Percentiles rank a stretch among this genome's conserved stretches.
Evolutionary conservation across 2,329 filamentous ascomycete species (phyloP).

Genomic region (Aspergillus neotritici): DNA sequence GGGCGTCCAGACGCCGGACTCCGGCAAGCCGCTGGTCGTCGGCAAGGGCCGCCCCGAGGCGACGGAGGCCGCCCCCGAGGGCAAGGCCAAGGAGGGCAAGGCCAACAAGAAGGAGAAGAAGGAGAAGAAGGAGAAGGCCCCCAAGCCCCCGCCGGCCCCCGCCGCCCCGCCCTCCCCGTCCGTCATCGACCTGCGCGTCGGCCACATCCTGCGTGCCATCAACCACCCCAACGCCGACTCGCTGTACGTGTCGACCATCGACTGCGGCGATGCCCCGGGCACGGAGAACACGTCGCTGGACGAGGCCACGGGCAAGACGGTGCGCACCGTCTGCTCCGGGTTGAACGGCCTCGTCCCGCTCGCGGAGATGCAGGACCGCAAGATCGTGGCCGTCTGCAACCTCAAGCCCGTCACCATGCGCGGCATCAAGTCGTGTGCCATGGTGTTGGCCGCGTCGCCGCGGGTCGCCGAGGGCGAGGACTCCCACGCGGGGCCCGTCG

Average conservation of each 20-base stretch:
- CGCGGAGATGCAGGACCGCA: slow-evolving; percentile 93
- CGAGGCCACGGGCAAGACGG: slow-evolving; percentile 84
- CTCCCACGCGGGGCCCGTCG: slow-evolving; percentile 83
- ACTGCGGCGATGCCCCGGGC: slow-evolving; percentile 80
- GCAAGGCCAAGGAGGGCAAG: slow-evolving; percentile 53
- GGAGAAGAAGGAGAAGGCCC: slow-evolving; percentile 74
- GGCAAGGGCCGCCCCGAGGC: slow-evolving; percentile 33
- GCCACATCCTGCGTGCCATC: slow-evolving; percentile 93
- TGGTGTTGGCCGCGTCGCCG: slow-evolving; percentile 96
- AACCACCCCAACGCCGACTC: slow-evolving; percentile 96
- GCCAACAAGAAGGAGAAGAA: slow-evolving; percentile 51
- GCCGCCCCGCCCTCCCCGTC: slow-evolving; percentile 73
- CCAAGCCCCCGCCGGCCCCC: slow-evolving; percentile 63
- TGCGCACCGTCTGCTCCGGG: slow-evolving; percentile 93
- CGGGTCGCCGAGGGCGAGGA: slow-evolving; percentile 72
- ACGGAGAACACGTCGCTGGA: slow-evolving; percentile 71
- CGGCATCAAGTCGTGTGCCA: slow-evolving; percentile 71
- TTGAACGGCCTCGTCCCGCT: slow-evolving; percentile 88
- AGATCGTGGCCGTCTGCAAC: slow-evolving; percentile 93
- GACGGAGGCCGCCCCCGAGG: slow-evolving; percentile 46
- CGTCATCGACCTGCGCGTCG: slow-evolving; percentile 90
- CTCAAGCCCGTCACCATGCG: slow-evolving; percentile 99
- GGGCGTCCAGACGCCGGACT: slow-evolving; percentile 17
- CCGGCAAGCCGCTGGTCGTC: slow-evolving; percentile 33
- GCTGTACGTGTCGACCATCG: slow-evolving; percentile 90